Conservation (phyloP, 1,139 yeast genomes). For the Taphrina pruni region DNA sequence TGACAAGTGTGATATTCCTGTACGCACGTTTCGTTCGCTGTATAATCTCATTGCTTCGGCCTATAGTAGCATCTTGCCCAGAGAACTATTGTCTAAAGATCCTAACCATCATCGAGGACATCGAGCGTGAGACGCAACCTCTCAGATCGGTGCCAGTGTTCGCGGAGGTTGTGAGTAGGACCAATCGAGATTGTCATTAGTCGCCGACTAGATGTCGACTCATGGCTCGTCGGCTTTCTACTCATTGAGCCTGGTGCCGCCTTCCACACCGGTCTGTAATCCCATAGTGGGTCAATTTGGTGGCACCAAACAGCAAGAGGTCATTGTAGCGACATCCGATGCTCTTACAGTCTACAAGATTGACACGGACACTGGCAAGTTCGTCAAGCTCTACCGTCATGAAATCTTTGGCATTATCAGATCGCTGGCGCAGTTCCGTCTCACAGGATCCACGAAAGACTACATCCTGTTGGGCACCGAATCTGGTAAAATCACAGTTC, state of each 20-base stretch:
- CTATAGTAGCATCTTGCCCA: no score
- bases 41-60: no score
- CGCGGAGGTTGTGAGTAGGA: no score
- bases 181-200: no score
- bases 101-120: no score
- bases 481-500: slow-evolving; percentile 71
- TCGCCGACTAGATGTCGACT: slow-evolving; percentile 26
- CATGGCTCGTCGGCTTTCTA: slow-evolving; percentile 39
- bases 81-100: no score
- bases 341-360: slow-evolving; percentile 61
- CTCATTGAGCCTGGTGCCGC: slow-evolving; percentile 26
- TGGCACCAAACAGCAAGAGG: slow-evolving; percentile 64
- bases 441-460: slow-evolving; percentile 61
- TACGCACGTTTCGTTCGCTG: no score
- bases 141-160: no score
- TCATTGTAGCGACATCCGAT: slow-evolving; percentile 66
- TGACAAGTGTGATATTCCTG: no score
- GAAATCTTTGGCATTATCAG: slow-evolving; percentile 68
- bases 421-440: slow-evolving; percentile 59
- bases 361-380: slow-evolving; percentile 63
- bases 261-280: slow-evolving; percentile 45
- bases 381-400: slow-evolving; percentile 57
- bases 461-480: slow-evolving; percentile 75
- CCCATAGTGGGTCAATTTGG: slow-evolving; percentile 73
- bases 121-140: no score